Conservation (phyloP, 176 grass and related monocot genomes). For the Oryza glaberrima region DNA sequence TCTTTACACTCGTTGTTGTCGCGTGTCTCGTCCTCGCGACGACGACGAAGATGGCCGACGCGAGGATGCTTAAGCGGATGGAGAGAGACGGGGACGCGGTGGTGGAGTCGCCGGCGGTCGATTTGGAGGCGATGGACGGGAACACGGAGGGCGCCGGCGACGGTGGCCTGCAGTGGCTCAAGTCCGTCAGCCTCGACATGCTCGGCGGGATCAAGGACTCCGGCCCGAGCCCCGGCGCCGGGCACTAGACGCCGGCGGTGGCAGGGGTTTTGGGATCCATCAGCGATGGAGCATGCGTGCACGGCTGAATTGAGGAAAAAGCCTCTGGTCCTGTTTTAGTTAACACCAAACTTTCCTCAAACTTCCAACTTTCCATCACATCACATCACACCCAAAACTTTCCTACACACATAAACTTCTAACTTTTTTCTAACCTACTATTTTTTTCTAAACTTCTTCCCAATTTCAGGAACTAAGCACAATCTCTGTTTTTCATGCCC, state of each 20-base stretch:
- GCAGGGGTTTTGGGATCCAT: too few species aligned
- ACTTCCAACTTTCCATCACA: too few species aligned
- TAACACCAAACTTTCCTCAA: too few species aligned
- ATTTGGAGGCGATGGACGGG: conserved; percentile 7
- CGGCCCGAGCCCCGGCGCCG: conserved; percentile 54
- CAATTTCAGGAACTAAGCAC: too few species aligned
- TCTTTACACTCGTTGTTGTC: background rate
- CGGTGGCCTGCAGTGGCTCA: background rate
- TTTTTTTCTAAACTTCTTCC: too few species aligned
- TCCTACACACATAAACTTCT: too few species aligned
- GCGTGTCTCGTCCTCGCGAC: conserved; percentile 16
- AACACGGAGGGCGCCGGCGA: background rate
- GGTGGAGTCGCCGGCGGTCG: conserved; percentile 24
- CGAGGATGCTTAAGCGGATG: conserved; percentile 15
- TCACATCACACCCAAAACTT: too few species aligned
- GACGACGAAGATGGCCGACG: background rate
- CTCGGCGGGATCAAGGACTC: conserved; percentile 51
- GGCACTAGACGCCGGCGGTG: conserved; percentile 35
- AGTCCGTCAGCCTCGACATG: conserved; percentile 32
- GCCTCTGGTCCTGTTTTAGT: too few species aligned
- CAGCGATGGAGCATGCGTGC: background rate
- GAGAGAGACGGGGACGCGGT: background rate
- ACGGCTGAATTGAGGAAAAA: background rate
- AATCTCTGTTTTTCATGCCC: too few species aligned
- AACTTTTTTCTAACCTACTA: too few species aligned